Percentiles rank a stretch among this genome's conserved stretches.
Conservation (phyloP, 495 filamentous ascomycete species). For the Neohortaea acidophila region DNA sequence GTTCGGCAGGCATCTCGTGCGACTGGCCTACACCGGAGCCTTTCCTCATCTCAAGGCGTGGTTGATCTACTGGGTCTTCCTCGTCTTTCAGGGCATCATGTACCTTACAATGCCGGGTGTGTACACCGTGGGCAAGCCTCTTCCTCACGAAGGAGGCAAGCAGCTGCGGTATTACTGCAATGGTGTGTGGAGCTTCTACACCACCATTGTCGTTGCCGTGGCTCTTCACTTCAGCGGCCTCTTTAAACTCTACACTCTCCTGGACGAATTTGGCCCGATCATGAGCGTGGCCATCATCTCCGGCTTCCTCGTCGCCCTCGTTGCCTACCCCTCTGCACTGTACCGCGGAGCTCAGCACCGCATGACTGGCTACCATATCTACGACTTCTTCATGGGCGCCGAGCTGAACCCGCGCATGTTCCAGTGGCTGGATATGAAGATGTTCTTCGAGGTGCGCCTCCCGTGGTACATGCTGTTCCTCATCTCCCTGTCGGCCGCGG, state of each 20-base stretch:
- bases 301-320: slow-evolving; percentile 61
- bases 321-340: slow-evolving; percentile 74
- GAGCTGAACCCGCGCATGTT: slow-evolving; percentile 95
- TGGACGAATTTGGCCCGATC: slow-evolving; percentile 89
- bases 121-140: slow-evolving; percentile 67
- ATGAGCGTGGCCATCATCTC: slow-evolving; percentile 82
- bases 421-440: slow-evolving; percentile 89
- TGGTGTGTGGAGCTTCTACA: slow-evolving; percentile 71
- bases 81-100: slow-evolving; percentile 63
- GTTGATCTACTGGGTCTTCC: slow-evolving; percentile 85
- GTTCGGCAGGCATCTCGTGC: slow-evolving; percentile 50
- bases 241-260: slow-evolving; percentile 83
- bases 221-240: slow-evolving; percentile 62
- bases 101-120: slow-evolving; percentile 80
- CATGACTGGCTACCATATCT: slow-evolving; percentile 83
- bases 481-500: slow-evolving; percentile 58
- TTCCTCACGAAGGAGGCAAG: slow-evolving; percentile 64
- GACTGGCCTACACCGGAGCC: slow-evolving; percentile 64
- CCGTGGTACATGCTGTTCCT: slow-evolving; percentile 93
- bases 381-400: slow-evolving; percentile 99
- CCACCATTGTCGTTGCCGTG: slow-evolving; percentile 53
- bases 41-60: slow-evolving; percentile 69
- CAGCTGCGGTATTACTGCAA: slow-evolving; percentile 90
- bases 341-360: slow-evolving; percentile 67
- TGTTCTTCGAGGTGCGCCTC: slow-evolving; percentile 97